phyloP scores from a whole-genome alignment of 257 asterid genomes.

The Solanum sejunctum region DNA sequence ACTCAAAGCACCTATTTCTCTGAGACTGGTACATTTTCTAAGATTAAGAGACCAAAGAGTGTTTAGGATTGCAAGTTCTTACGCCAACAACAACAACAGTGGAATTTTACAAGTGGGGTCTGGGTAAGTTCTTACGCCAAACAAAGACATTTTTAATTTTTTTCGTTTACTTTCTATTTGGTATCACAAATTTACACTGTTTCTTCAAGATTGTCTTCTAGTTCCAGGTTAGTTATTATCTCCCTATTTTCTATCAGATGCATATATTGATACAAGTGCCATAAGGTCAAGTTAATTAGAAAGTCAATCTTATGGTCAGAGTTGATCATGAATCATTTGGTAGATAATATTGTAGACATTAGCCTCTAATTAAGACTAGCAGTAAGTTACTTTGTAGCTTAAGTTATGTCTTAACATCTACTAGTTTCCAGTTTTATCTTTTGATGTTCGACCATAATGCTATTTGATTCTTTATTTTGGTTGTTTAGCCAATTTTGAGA shows the following conservation, averaged over 20 bases:
- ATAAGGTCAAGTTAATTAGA: no score
- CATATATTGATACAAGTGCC: not conserved
- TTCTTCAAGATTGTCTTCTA: not conserved
- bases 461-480: not conserved
- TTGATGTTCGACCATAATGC: not conserved
- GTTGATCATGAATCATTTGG: not conserved
- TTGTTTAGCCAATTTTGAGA: not conserved
- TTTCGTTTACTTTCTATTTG: not conserved
- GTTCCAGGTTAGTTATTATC: not conserved
- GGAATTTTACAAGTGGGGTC: no score
- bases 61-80: not conserved
- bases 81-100: no score
- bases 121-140: not conserved
- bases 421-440: not conserved
- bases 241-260: not conserved
- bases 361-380: not conserved
- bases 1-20: slow-evolving; percentile 86
- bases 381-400: not conserved
- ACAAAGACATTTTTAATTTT: not conserved
- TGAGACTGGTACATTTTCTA: slow-evolving; percentile 84
- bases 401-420: not conserved
- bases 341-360: not conserved
- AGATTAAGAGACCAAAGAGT: slow-evolving; percentile 38
- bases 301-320: no score
- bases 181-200: not conserved